A percentile compares a stretch with the other conserved stretches of the same genome.
Conservation (phyloP, 805 yeast species). For the Sugiyamaella smithiae region DNA sequence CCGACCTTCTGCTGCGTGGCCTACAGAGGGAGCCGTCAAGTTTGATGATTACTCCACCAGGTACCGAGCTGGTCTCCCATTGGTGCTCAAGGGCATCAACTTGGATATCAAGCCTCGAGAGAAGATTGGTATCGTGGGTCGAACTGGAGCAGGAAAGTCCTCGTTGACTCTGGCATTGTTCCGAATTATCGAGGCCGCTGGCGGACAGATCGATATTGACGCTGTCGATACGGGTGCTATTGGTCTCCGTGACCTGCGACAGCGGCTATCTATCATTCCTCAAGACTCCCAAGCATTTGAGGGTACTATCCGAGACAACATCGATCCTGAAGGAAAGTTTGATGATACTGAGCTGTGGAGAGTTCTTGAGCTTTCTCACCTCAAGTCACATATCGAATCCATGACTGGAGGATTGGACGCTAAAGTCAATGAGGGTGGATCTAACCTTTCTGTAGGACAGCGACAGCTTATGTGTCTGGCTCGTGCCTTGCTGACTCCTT, state of each 20-base stretch:
- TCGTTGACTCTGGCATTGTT: constrained; percentile 80
- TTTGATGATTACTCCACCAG: constrained; percentile 77
- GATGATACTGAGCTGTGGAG: constrained; percentile 81
- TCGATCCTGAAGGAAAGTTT: constrained; percentile 73
- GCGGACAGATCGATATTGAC: constrained; percentile 72
- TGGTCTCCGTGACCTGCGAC: constrained; percentile 74
- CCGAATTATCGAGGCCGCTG: constrained; percentile 75
- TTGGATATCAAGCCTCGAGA: constrained; percentile 68
- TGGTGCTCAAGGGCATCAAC: constrained; percentile 67
- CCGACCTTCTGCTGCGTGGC: constrained; percentile 76
- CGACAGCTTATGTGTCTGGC: constrained; percentile 82
- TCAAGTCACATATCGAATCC: constrained; percentile 56
- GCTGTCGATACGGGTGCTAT: constrained; percentile 59
- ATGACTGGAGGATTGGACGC: constrained; percentile 59
- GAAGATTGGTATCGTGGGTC: constrained; percentile 92
- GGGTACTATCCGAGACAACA: constrained; percentile 79
- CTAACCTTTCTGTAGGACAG: constrained; percentile 87
- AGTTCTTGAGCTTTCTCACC: constrained; percentile 73
- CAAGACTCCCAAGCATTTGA: constrained; percentile 92
- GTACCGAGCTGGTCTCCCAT: constrained; percentile 77
- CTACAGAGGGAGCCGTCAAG: constrained; percentile 60
- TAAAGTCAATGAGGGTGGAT: constrained; percentile 68
- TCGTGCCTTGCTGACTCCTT: constrained; percentile 72
- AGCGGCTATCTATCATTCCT: constrained; percentile 78
- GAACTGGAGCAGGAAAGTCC: constrained; percentile 96